Percentiles rank a stretch among this genome's conserved stretches.
Evolutionary conservation across 164 flowering plant species (phyloP).

Genomic region (Chloranthus sessilifolius): DNA sequence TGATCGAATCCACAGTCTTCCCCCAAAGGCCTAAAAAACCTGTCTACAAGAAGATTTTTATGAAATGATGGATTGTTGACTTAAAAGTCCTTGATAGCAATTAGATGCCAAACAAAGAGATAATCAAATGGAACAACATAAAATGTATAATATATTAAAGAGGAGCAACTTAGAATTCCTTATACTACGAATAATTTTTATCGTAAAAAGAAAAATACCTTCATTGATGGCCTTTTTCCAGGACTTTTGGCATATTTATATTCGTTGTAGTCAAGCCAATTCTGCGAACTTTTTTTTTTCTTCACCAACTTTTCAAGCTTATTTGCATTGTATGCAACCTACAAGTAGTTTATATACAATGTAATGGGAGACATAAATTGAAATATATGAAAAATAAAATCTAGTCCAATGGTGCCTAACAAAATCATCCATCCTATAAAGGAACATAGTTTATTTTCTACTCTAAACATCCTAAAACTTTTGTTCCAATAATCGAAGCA

Average conservation of each 20-base stretch:
- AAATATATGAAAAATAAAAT: too few species aligned
- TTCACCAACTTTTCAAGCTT: slow-evolving; percentile 43
- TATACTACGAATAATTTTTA: not conserved
- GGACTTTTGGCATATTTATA: slow-evolving; percentile 48
- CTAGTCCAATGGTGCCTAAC: too few species aligned
- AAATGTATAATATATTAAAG: not conserved
- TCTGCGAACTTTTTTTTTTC: slow-evolving; percentile 51
- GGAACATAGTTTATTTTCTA: too few species aligned
- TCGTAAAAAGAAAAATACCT: slow-evolving; percentile 39
- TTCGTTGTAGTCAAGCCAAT: slow-evolving; percentile 65
- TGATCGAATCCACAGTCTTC: slow-evolving; percentile 59
- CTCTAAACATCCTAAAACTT: too few species aligned
- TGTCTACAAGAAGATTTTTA: slow-evolving; percentile 31
- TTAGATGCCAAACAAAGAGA: not conserved
- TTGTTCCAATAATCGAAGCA: too few species aligned
- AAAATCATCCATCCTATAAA: too few species aligned
- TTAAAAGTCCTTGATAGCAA: not conserved
- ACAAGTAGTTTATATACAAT: not conserved
- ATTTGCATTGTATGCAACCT: slow-evolving; percentile 74
- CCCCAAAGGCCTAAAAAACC: slow-evolving; percentile 75
- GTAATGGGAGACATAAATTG: too few species aligned
- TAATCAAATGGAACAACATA: not conserved
- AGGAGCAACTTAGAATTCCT: not conserved
- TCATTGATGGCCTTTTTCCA: slow-evolving; percentile 37
- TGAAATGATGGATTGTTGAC: not conserved